Evolutionary conservation across 768 basidiomycete genomes (phyloP).

Genomic region (Tricholoma terreum): DNA sequence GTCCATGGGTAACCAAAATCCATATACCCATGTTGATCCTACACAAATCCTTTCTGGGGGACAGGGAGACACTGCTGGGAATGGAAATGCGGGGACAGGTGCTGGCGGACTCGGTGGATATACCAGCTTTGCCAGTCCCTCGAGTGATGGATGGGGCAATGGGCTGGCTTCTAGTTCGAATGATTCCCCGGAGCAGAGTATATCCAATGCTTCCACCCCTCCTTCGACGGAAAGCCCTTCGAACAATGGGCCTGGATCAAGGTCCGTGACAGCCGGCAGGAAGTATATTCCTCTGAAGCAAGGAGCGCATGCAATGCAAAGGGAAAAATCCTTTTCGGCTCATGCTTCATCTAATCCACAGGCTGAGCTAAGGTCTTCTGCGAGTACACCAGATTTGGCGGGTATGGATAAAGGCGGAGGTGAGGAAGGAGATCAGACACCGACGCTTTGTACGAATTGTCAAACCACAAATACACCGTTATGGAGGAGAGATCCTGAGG

Average conservation of each 20-base stretch:
- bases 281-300: slow-evolving; percentile 70
- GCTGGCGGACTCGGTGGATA: slow-evolving; percentile 43
- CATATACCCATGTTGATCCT: slow-evolving; percentile 86
- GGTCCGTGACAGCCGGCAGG: slow-evolving; percentile 36
- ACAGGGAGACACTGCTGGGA: slow-evolving; percentile 20
- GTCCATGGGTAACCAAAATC: slow-evolving; percentile 33
- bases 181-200: slow-evolving; percentile 71
- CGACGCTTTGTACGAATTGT: slow-evolving; percentile 91
- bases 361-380: slow-evolving; percentile 48
- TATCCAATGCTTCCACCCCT: slow-evolving; percentile 70
- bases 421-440: slow-evolving; percentile 68
- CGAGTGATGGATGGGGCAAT: slow-evolving; percentile 80
- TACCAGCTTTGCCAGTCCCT: slow-evolving; percentile 65
- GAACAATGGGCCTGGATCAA: slow-evolving; percentile 21
- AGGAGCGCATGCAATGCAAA: slow-evolving; percentile 39
- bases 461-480: slow-evolving; percentile 93
- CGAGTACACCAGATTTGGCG: slow-evolving; percentile 65
- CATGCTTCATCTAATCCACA: slow-evolving; percentile 22
- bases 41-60: slow-evolving; percentile 67
- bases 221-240: slow-evolving; percentile 57
- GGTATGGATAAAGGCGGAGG: slow-evolving; percentile 39
- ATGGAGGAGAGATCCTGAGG: slow-evolving; percentile 91
- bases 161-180: slow-evolving; percentile 63
- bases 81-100: slow-evolving; percentile 18
- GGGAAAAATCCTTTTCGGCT: slow-evolving; percentile 45